phyloP scores from a whole-genome alignment of 31 red algal species.

The Bonnemaisonia californica region DNA sequence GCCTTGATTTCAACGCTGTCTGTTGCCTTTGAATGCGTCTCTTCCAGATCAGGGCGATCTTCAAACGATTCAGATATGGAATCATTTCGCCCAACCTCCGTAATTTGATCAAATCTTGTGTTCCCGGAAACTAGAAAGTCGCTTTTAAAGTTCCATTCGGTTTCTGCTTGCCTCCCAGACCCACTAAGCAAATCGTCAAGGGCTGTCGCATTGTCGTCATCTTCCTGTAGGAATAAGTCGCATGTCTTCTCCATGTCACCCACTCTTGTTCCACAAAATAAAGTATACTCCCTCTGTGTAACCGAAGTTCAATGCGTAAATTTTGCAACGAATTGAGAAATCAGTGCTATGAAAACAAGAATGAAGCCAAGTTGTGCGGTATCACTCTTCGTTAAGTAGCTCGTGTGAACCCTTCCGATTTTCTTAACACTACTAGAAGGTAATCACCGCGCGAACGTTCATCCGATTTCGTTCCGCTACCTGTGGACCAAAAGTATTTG shows the following conservation, averaged over 20 bases:
- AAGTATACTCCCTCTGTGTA: too few relatives aligned
- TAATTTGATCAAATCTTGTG: background rate
- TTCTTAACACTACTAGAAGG: background rate
- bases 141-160: background rate
- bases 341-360: background rate
- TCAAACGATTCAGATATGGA: conserved; percentile 1
- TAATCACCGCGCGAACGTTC: background rate
- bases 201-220: background rate
- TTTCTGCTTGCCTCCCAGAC: background rate
- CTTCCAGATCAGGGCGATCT: background rate
- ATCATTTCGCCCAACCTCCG: background rate
- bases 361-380: background rate
- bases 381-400: background rate
- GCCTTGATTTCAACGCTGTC: background rate
- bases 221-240: background rate
- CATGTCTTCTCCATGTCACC: background rate
- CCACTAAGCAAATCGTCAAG: background rate
- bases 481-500: background rate
- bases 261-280: too few relatives aligned
- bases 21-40: background rate
- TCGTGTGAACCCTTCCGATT: background rate
- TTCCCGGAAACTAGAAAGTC: background rate
- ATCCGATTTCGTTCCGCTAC: background rate
- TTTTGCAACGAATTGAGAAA: background rate
- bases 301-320: too few relatives aligned